Evolutionary conservation across 225 moss, liverwort and hornwort species (phyloP).

Genomic region (Anthoceros angustus): DNA sequence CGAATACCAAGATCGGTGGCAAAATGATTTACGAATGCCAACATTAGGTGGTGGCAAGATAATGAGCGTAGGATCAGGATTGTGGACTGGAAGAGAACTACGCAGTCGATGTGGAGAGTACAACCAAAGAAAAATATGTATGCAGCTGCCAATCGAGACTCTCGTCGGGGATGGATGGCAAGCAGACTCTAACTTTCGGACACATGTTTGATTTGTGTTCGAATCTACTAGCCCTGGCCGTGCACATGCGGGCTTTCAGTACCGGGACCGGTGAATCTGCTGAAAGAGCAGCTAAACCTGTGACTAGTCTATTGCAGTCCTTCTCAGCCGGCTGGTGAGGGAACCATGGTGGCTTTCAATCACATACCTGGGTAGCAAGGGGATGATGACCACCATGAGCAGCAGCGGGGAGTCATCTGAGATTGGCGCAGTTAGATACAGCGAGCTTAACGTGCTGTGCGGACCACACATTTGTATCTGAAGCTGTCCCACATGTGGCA

Average conservation of each 20-base stretch:
- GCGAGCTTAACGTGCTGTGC: constrained; percentile 39
- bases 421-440: constrained; percentile 48
- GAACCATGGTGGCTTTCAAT: constrained; percentile 78
- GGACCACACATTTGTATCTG: constrained; percentile 79
- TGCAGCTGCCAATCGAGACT: too few relatives aligned
- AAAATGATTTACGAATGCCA: too few relatives aligned
- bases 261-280: constrained; percentile 76
- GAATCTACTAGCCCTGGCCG: constrained; percentile 68
- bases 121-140: too few relatives aligned
- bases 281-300: constrained; percentile 74
- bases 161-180: too few relatives aligned
- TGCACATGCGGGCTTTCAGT: constrained; percentile 54
- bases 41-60: too few relatives aligned
- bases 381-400: constrained; percentile 72
- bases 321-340: constrained; percentile 81
- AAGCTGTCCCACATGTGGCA: constrained; percentile 70
- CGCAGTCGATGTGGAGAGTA: too few relatives aligned
- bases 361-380: constrained; percentile 78
- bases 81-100: too few relatives aligned
- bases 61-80: too few relatives aligned
- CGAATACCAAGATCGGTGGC: too few relatives aligned
- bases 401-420: constrained; percentile 42
- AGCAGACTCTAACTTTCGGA: constrained; percentile 15
- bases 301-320: constrained; percentile 70
- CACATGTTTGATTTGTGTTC: constrained; percentile 56